A percentile compares a stretch with the other conserved stretches of the same genome.
Conservation (phyloP, 805 yeast genomes). For the Wickerhamomyces hampshirensis region DNA sequence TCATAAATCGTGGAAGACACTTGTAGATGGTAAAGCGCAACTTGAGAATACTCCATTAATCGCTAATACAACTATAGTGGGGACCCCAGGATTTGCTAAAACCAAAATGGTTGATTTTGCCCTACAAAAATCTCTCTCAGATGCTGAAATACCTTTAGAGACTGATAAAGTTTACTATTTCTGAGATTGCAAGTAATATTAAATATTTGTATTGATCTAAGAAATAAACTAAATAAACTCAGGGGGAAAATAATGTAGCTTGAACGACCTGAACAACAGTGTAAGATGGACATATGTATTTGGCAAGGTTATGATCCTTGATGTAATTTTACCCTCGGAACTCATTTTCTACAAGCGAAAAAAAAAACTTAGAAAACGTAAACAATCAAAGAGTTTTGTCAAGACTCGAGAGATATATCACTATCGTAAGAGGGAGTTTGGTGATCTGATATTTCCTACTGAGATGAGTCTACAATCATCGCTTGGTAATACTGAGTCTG, state of each 20-base stretch:
- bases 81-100: constrained; percentile 33
- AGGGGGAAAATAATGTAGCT: too few relatives aligned
- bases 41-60: constrained; percentile 30
- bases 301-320: too few relatives aligned
- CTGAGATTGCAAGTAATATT: constrained; percentile 1
- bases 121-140: constrained; percentile 1
- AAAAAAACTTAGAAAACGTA: not conserved
- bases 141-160: constrained; percentile 9
- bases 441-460: too few relatives aligned
- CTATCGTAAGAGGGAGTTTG: too few relatives aligned
- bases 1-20: constrained; percentile 59
- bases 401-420: too few relatives aligned
- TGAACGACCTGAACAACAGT: too few relatives aligned
- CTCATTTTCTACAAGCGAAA: not conserved
- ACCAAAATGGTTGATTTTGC: not conserved
- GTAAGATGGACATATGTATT: too few relatives aligned
- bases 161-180: constrained; percentile 12
- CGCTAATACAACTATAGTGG: constrained; percentile 53
- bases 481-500: too few relatives aligned
- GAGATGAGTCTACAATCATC: too few relatives aligned
- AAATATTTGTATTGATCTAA: not conserved
- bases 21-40: constrained; percentile 41
- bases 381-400: not conserved
- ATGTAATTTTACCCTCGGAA: too few relatives aligned
- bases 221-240: not conserved